A percentile compares a stretch with the other conserved stretches of the same genome.
Conservation (phyloP, 352 stramenopile species). For the Globisporangium carolinianum region DNA sequence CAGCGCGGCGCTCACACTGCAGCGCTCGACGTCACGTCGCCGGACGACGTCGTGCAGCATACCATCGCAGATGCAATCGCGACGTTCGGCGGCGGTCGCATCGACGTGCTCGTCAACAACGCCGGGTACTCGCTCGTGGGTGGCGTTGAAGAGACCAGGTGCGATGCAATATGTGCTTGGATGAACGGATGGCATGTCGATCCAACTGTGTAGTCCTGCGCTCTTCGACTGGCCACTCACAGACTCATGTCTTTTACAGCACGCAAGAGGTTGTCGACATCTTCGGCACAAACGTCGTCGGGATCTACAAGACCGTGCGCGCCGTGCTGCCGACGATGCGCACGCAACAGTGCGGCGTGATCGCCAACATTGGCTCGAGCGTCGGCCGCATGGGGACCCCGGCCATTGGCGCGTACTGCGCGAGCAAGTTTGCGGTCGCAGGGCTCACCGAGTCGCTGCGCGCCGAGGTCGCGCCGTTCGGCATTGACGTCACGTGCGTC, state of each 20-base stretch:
- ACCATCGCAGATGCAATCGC: slow-evolving; percentile 15
- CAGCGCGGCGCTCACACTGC: slow-evolving; percentile 21
- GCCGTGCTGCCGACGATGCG: slow-evolving; percentile 8
- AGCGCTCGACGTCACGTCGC: slow-evolving; percentile 28
- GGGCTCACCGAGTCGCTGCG: slow-evolving; percentile 25
- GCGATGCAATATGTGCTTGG: neutral
- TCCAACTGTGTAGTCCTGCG: too few relatives aligned
- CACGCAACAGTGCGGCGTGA: slow-evolving; percentile 17
- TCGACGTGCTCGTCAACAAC: slow-evolving; percentile 49
- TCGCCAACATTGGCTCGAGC: slow-evolving; percentile 33
- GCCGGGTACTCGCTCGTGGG: slow-evolving; percentile 31
- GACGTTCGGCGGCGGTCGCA: slow-evolving; percentile 12
- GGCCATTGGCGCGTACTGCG: slow-evolving; percentile 25
- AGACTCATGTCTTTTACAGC: neutral
- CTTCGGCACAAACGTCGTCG: slow-evolving; percentile 42
- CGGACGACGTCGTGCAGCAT: slow-evolving; percentile 18
- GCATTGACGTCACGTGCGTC: slow-evolving; percentile 32
- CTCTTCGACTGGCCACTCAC: too few relatives aligned
- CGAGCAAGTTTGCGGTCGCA: slow-evolving; percentile 36
- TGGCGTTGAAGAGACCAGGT: slow-evolving; percentile 31
- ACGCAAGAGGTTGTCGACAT: slow-evolving; percentile 20
- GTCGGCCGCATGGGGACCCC: slow-evolving; percentile 21
- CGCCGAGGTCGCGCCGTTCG: slow-evolving; percentile 23
- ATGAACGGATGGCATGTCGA: too few relatives aligned
- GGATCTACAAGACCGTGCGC: slow-evolving; percentile 23